Base-by-base conservation (phyloP, 2,329 filamentous ascomycete genomes). In the Monosporascus sp. region DNA sequence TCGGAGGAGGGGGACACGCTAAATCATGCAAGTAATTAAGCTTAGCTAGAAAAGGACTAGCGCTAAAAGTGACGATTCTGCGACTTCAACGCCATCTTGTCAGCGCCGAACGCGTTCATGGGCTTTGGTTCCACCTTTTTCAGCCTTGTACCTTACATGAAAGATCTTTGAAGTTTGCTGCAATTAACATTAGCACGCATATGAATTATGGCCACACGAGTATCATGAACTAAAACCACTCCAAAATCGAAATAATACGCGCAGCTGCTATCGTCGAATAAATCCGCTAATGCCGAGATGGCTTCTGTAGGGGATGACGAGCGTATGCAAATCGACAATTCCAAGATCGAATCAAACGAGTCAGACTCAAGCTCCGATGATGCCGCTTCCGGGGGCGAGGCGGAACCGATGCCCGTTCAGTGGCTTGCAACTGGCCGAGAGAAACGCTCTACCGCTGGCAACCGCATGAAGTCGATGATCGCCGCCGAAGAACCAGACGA, bases 361-460 rank as follows among this genome's bases (percentile, higher is more conserved):
- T 58, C 61, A 5, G 67, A 67, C 52, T 65, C 60, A 37, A 71
- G 66, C 48, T 74, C 66, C 58, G 72, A 72, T 52, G 65, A 68
- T 60, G 71, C 67, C 51, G 64, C 60, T 52, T 68, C 64, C 6
- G 63, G 54, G 50, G 62, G 66, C 25, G 61, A 64, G 50, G 57
- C 63, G 6, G 61, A 59, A 43, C 60, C 59, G 45, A 54, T 68
- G 3, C 61, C 70, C 55, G 72, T 86, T 50, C 83, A 89, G 75
- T 88, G 85, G 77, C 80, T 93, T 38, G 86, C 86, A 46, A 89
- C 86, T 5, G 83, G 83, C 38, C 87, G 91, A 55, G 77, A 83
- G 59, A 89, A 84, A 69, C 87, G 91, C 58, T 85, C 86, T 14
- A 96, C 89, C 0, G 91, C 91, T 20, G 91, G 91, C 54, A 92